phyloP scores from a whole-genome alignment of 192 early-diverging fungal species.

The Phycomyces nitens region DNA sequence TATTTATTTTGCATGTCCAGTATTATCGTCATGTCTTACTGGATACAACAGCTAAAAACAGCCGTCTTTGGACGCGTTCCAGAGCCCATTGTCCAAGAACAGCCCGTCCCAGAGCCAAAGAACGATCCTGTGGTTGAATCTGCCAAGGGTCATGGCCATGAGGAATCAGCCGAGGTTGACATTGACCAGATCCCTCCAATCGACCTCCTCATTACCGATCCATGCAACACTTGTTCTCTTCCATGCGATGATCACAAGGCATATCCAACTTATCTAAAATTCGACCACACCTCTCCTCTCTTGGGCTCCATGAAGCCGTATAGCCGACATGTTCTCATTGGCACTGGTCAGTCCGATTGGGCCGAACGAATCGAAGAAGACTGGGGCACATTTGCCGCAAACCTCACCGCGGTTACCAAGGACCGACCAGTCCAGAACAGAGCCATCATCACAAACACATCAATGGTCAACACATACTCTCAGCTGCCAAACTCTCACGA shows the following conservation, averaged over 20 bases:
- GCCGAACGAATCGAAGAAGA: slow-evolving; percentile 47
- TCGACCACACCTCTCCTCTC: slow-evolving; percentile 42
- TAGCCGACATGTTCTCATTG: slow-evolving; percentile 52
- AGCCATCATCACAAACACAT: slow-evolving; percentile 50
- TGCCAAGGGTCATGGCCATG: not conserved
- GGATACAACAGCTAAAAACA: too few species aligned
- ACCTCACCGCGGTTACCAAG: slow-evolving; percentile 18
- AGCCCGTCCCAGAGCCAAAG: too few species aligned
- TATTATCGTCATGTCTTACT: too few species aligned
- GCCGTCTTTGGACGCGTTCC: too few species aligned
- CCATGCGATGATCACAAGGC: slow-evolving; percentile 46
- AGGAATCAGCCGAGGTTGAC: slow-evolving; percentile 10
- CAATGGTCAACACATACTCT: slow-evolving; percentile 26
- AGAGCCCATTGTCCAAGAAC: too few species aligned
- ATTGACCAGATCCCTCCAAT: slow-evolving; percentile 32
- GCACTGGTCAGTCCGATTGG: slow-evolving; percentile 53
- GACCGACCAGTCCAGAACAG: slow-evolving; percentile 14
- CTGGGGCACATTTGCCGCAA: slow-evolving; percentile 37
- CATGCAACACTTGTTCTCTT: slow-evolving; percentile 41
- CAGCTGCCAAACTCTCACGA: slow-evolving; percentile 31
- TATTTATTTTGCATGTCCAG: not conserved
- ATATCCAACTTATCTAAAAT: slow-evolving; percentile 51
- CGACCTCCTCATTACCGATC: slow-evolving; percentile 19
- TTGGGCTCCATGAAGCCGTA: slow-evolving; percentile 51
- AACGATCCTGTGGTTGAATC: too few species aligned